These are phyloP conservation scores for Exophiala aquamarina DNA, from an alignment of 2,329 filamentous ascomycete genomes.

Conservation along the genomic window DNA sequence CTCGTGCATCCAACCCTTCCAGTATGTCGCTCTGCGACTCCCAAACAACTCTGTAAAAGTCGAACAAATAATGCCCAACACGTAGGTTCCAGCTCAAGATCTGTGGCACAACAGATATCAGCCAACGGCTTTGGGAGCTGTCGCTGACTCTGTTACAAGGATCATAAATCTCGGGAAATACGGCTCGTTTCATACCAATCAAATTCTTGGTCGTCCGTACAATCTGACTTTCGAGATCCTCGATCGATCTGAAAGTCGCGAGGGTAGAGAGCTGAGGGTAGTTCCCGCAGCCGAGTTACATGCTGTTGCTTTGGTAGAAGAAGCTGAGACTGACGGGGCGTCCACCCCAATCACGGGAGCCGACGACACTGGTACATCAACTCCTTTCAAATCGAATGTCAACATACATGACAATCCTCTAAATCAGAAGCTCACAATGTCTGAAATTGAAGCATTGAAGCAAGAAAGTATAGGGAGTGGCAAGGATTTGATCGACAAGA, in stretches of 20 bases:
- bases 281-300: constrained; percentile 81
- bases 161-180: constrained; percentile 90
- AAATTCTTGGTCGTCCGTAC: constrained; percentile 87
- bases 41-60: constrained; percentile 60
- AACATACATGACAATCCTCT: constrained; percentile 62
- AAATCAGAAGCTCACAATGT: constrained; percentile 72
- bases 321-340: constrained; percentile 41
- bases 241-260: constrained; percentile 65
- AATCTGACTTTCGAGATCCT: constrained; percentile 88
- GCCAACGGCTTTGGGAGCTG: constrained; percentile 22
- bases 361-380: constrained; percentile 38
- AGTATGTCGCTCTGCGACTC: constrained; percentile 55
- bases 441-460: constrained; percentile 71
- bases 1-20: constrained; percentile 49
- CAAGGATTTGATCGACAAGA: constrained; percentile 87
- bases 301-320: constrained; percentile 66
- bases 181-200: constrained; percentile 83
- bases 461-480: constrained; percentile 74
- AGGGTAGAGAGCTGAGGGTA: constrained; percentile 67
- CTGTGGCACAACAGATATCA: constrained; percentile 28
- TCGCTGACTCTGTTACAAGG: constrained; percentile 49
- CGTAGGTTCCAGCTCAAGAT: constrained; percentile 52
- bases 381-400: constrained; percentile 52
- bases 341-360: constrained; percentile 30
- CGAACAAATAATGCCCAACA: constrained; percentile 61